Evolutionary conservation across 139 green algal species (phyloP).

Genomic region (Chlamydomonas asymmetrica): DNA sequence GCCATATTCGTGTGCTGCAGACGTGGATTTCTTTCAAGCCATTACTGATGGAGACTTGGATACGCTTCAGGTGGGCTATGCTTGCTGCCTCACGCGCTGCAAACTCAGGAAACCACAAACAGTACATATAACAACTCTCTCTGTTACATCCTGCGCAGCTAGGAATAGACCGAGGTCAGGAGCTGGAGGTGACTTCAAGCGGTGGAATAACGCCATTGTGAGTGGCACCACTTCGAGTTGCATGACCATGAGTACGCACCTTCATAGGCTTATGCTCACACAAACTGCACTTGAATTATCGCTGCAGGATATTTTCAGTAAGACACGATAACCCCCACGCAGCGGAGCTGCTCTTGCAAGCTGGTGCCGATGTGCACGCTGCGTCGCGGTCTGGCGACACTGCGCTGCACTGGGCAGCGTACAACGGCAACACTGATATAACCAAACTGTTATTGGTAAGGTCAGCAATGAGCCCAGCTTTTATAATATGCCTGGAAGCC

Average conservation of each 20-base stretch:
- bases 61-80: slow-evolving; percentile 34
- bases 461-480: too few species aligned
- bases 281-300: not conserved
- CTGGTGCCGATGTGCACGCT: slow-evolving; percentile 31
- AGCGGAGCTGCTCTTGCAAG: slow-evolving; percentile 23
- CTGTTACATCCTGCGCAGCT: slow-evolving; percentile 26
- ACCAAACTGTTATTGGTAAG: slow-evolving; percentile 34
- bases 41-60: slow-evolving; percentile 36
- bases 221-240: too few species aligned
- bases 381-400: slow-evolving; percentile 45
- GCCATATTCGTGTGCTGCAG: too few species aligned
- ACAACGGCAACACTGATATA: slow-evolving; percentile 30
- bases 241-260: too few species aligned
- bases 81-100: too few species aligned
- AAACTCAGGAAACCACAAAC: too few species aligned
- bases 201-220: slow-evolving; percentile 40
- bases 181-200: slow-evolving; percentile 35
- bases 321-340: not conserved
- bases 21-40: slow-evolving; percentile 37
- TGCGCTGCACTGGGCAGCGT: slow-evolving; percentile 50
- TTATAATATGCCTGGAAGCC: too few species aligned
- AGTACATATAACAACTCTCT: too few species aligned
- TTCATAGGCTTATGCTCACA: too few species aligned
- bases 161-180: slow-evolving; percentile 28
- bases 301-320: not conserved